These are phyloP conservation scores for Lyophyllum shimeji DNA, from an alignment of 768 basidiomycete species.

Conservation along the genomic window DNA sequence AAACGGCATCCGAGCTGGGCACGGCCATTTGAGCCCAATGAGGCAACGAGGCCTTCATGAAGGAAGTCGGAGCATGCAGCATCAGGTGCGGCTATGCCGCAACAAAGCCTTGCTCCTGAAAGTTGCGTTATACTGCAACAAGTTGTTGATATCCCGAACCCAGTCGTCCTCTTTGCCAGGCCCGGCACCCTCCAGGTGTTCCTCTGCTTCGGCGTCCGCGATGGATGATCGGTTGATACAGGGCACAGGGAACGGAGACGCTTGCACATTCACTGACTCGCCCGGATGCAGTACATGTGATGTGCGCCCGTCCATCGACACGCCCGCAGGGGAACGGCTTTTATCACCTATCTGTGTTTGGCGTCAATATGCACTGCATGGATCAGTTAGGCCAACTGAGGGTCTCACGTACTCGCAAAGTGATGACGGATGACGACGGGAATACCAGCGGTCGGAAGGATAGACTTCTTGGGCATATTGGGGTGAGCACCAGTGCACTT, in stretches of 20 bases:
- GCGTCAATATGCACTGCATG: conserved; percentile 2
- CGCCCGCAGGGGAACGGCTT: conserved; percentile 82
- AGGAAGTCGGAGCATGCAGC: neutral
- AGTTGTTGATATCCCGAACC: conserved; percentile 95
- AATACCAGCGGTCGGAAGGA: conserved; percentile 92
- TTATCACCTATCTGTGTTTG: conserved; percentile 71
- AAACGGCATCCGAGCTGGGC: neutral
- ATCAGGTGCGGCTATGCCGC: conserved; percentile 67
- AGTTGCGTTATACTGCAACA: conserved; percentile 92
- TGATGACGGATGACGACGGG: conserved; percentile 76
- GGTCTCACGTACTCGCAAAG: conserved; percentile 56
- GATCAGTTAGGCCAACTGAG: neutral
- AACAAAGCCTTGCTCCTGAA: conserved; percentile 89
- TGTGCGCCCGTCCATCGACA: conserved; percentile 92
- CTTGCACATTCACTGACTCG: conserved; percentile 82
- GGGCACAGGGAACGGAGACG: conserved; percentile 87
- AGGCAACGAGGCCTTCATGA: neutral
- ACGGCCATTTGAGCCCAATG: neutral
- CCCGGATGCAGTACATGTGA: conserved; percentile 82
- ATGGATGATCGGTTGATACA: conserved; percentile 89
- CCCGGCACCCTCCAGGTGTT: conserved; percentile 61
- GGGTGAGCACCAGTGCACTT: conserved; percentile 87
- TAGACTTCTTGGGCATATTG: conserved; percentile 92
- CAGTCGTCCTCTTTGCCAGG: conserved; percentile 90
- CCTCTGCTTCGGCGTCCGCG: conserved; percentile 45